Evolutionary conservation across 2,329 filamentous ascomycete genomes (phyloP), one percentile per base, ranked within the genome.

Genomic region (Monosporascus sp.): DNA sequence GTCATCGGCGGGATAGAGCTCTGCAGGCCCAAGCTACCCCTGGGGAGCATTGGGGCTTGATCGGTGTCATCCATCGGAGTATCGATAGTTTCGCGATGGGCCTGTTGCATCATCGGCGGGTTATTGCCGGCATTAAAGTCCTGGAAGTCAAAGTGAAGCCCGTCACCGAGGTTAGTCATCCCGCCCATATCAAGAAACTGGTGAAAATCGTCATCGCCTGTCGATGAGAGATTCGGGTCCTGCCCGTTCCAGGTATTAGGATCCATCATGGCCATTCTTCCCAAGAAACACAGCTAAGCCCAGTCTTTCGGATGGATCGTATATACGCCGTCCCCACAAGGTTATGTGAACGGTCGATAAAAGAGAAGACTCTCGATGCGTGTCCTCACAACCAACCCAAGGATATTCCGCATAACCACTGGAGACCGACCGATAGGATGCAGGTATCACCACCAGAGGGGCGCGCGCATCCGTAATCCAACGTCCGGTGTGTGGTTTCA

Each of bases 181-280:
- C 70, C 71, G 53, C 75, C 78, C 73, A 87, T 80, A 58, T 85
- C 78, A 56, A 87, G 73, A 54, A 84, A 85, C 59, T 85, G 82
- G 58, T 83, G 77, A 63, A 86, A 85, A 39, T 84, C 82, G 65
- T 85, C 82, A 47, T 85, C 82, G 49, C 73, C 65, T 6, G 74
- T 60, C 11, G 75, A 66, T 27, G 77, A 71, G 67, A 83, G 72
- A 54, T 73, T 72, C 62, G 82, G 79, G 60, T 83, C 80, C 63
- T 82, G 77, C 48, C 75, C 73, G 59, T 78, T 77, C 83, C 82
- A 85, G 56, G 69, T 66, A 52, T 72, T 68, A 49, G 78, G 75
- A 60, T 77, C 73, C 78, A 83, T 82, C 72, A 75, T 80, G 67
- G 65, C 67, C 62, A 70, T 65, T 39, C 41, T 51, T 53, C 39